Conservation (phyloP, 116 monocot genomes). For the Phalaenopsis hybrid region DNA sequence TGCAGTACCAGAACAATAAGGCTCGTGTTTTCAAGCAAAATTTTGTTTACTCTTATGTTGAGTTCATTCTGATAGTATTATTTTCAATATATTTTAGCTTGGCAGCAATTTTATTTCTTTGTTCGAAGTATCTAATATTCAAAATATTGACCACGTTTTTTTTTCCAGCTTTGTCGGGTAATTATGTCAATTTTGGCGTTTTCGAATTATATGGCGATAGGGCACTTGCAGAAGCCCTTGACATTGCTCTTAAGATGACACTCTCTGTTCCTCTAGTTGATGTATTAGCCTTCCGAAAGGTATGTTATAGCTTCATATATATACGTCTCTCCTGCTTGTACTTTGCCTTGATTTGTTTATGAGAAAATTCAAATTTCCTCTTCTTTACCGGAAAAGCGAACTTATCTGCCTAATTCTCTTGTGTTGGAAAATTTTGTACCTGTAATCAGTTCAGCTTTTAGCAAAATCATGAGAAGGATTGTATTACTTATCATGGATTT, state of each 20-base stretch:
- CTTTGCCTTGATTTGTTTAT: not conserved
- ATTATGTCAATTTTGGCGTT: constrained; percentile 98
- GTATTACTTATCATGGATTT: not conserved
- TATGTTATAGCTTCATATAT: constrained; percentile 9
- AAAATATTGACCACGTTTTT: not conserved
- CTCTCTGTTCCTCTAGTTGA: constrained; percentile 80
- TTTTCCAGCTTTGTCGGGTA: constrained; percentile 74
- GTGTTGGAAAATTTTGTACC: not conserved
- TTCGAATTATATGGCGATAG: constrained; percentile 97
- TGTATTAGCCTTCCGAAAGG: constrained; percentile 88
- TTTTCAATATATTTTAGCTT: not conserved
- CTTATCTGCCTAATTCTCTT: not conserved
- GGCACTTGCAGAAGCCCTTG: constrained; percentile 96
- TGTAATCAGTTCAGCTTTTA: not conserved
- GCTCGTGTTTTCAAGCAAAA: not conserved
- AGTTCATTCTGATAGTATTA: not conserved
- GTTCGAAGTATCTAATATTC: not conserved
- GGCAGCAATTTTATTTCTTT: not conserved
- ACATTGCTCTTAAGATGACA: constrained; percentile 88
- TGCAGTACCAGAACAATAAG: not conserved
- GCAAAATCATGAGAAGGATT: not conserved
- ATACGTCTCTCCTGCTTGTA: not conserved
- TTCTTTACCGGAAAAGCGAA: not conserved
- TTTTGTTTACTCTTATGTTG: not conserved
- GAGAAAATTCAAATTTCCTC: not conserved